These are phyloP conservation scores for Fusarium sacchari DNA, from an alignment of 2,329 filamentous ascomycete genomes.

Conservation along the genomic window DNA sequence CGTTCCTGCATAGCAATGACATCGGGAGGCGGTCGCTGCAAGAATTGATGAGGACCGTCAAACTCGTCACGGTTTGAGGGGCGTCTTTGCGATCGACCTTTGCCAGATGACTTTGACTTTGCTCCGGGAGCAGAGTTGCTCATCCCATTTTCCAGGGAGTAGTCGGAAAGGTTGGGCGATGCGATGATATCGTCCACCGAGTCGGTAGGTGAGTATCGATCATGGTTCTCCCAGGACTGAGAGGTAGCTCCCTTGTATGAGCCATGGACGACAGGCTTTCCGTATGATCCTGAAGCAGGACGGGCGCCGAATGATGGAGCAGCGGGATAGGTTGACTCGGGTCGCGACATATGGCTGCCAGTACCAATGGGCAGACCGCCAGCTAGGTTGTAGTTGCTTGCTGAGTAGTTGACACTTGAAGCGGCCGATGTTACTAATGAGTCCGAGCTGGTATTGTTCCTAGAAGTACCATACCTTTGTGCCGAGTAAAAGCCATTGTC, in stretches of 20 bases:
- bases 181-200: constrained; percentile 68
- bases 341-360: constrained; percentile 52
- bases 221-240: constrained; percentile 59
- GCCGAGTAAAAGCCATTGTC: constrained; percentile 52
- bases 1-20: constrained; percentile 81
- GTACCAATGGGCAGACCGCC: constrained; percentile 43
- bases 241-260: constrained; percentile 55
- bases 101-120: constrained; percentile 59
- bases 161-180: constrained; percentile 70
- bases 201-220: constrained; percentile 65
- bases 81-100: constrained; percentile 69
- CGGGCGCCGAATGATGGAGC: constrained; percentile 55
- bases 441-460: constrained; percentile 23
- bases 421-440: constrained; percentile 49
- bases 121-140: constrained; percentile 51
- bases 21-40: constrained; percentile 76
- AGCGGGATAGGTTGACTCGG: constrained; percentile 53
- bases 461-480: constrained; percentile 51
- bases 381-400: constrained; percentile 47
- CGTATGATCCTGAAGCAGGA: constrained; percentile 54
- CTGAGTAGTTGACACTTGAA: constrained; percentile 57
- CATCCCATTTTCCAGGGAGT: constrained; percentile 64
- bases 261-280: constrained; percentile 44
- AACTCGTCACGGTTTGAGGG: constrained; percentile 89
- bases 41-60: constrained; percentile 85